Evolutionary conservation across 2,329 filamentous ascomycete genomes (phyloP).

Genomic region (Pseudogymnoascus sp.): DNA sequence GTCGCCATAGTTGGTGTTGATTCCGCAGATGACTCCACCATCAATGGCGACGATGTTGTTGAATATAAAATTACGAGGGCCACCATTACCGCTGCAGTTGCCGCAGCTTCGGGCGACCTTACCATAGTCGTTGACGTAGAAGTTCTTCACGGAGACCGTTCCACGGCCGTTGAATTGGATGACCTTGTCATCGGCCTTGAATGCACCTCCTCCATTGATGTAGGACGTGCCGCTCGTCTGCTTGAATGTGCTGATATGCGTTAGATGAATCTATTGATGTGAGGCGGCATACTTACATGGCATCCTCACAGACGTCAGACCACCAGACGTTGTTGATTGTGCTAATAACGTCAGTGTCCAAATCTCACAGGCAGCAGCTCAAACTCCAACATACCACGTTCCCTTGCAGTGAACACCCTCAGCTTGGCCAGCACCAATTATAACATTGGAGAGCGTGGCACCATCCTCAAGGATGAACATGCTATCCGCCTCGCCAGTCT

Average conservation of each 20-base stretch:
- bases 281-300: constrained; percentile 1
- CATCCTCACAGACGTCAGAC: constrained; percentile 21
- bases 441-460: constrained; percentile 43
- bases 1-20: constrained; percentile 45
- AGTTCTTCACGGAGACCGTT: constrained; percentile 28
- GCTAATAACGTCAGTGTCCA: constrained; percentile 19
- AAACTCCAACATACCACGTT: constrained; percentile 26
- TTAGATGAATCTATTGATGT: not conserved
- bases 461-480: constrained; percentile 46
- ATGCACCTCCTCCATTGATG: constrained; percentile 37
- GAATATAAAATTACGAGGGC: constrained; percentile 37
- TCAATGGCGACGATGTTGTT: constrained; percentile 34
- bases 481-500: constrained; percentile 27
- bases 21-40: constrained; percentile 37
- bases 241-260: constrained; percentile 24
- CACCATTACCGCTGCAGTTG: constrained; percentile 36
- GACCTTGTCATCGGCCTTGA: constrained; percentile 35
- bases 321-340: constrained; percentile 24
- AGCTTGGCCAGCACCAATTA: constrained; percentile 42
- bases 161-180: constrained; percentile 37
- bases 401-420: constrained; percentile 45
- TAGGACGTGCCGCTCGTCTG: constrained; percentile 33
- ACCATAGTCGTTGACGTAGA: constrained; percentile 36
- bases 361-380: too few species aligned
- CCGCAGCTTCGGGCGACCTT: constrained; percentile 44